Conservation (phyloP, 257 asterid species). For the Coffea eugenioides region DNA sequence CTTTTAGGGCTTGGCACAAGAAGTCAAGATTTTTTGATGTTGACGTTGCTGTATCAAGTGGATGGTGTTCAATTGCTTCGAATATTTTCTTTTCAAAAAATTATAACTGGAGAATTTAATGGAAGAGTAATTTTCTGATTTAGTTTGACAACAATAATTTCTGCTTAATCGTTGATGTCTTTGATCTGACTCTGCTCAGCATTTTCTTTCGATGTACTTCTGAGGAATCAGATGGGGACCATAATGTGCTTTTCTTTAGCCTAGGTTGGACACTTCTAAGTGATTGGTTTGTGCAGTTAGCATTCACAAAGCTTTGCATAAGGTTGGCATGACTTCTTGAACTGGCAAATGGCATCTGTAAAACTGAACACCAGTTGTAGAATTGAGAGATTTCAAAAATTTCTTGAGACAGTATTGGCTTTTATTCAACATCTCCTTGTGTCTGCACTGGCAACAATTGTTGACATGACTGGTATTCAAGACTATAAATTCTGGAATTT, state of each 20-base stretch:
- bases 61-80: neutral
- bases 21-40: neutral
- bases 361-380: neutral
- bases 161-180: neutral
- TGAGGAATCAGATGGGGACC: neutral
- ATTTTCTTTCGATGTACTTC: neutral
- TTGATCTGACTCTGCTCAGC: neutral
- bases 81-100: neutral
- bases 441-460: neutral
- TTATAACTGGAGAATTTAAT: neutral
- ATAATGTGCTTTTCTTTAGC: neutral
- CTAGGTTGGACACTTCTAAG: neutral
- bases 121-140: neutral
- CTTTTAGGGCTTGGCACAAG: neutral
- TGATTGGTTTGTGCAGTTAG: no score
- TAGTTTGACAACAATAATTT: neutral
- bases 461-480: no score
- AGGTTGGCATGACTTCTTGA: neutral
- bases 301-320: neutral
- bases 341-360: neutral
- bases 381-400: neutral
- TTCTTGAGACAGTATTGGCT: neutral
- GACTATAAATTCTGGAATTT: neutral
- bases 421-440: neutral
- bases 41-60: neutral